Conservation (phyloP, 2,329 filamentous ascomycete species). For the Trichoderma hamatum region DNA sequence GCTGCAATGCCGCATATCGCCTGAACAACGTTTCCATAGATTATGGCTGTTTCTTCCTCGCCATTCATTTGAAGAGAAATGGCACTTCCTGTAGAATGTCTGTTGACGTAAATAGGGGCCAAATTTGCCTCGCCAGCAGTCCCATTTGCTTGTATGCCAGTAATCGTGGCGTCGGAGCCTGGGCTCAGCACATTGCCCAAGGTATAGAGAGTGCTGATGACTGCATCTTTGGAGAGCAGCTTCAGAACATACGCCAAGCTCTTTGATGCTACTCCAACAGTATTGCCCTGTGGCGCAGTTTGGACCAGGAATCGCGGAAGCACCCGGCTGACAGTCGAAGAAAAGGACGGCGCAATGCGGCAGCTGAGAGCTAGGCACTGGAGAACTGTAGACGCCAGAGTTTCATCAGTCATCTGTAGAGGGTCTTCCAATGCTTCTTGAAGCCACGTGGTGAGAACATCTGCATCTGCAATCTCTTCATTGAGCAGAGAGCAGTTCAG, state of each 20-base stretch:
- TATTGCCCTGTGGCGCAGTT: conserved; percentile 68
- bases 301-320: conserved; percentile 89
- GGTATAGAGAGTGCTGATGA: conserved; percentile 94
- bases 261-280: conserved; percentile 76
- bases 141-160: conserved; percentile 55
- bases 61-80: conserved; percentile 76
- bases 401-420: conserved; percentile 78
- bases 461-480: conserved; percentile 77
- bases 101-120: conserved; percentile 54
- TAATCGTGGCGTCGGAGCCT: conserved; percentile 57
- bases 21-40: conserved; percentile 89
- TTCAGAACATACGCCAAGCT: conserved; percentile 82
- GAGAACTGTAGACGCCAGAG: conserved; percentile 75
- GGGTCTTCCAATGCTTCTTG: conserved; percentile 79
- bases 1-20: conserved; percentile 89
- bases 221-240: conserved; percentile 83
- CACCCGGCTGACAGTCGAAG: conserved; percentile 74
- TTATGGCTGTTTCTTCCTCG: conserved; percentile 76
- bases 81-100: conserved; percentile 70
- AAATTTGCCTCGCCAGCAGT: conserved; percentile 45
- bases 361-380: conserved; percentile 82
- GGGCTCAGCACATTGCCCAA: conserved; percentile 94
- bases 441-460: conserved; percentile 80
- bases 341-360: conserved; percentile 70
- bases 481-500: conserved; percentile 84